Conservation (phyloP, 257 asterid genomes). For the Capsicum baccatum region DNA sequence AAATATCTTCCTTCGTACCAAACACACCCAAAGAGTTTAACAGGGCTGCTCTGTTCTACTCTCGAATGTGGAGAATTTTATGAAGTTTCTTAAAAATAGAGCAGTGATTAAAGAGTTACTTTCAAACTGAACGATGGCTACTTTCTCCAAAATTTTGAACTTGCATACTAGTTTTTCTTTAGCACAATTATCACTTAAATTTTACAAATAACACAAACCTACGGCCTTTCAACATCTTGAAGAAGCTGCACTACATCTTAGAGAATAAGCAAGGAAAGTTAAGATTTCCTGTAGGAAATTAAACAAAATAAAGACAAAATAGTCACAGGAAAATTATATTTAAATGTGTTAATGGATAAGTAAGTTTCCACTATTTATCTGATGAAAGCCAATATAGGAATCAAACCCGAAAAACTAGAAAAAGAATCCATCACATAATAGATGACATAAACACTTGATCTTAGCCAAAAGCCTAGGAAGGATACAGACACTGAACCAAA, state of each 20-base stretch:
- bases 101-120: too few relatives aligned
- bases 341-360: background rate
- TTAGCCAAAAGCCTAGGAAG: slow-evolving; percentile 41
- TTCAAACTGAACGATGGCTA: too few relatives aligned
- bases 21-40: background rate
- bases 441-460: slow-evolving; percentile 31
- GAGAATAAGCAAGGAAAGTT: background rate
- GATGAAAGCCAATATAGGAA: background rate
- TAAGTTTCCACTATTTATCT: background rate
- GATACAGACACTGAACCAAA: background rate
- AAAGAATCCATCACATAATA: background rate
- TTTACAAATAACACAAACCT: background rate
- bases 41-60: background rate
- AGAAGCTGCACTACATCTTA: background rate
- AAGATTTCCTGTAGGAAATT: background rate
- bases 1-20: too few relatives aligned
- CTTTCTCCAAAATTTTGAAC: too few relatives aligned
- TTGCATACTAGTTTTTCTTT: too few relatives aligned
- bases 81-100: too few relatives aligned
- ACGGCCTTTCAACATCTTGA: background rate
- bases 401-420: background rate
- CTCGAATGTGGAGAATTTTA: too few relatives aligned
- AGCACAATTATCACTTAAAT: too few relatives aligned
- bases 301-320: background rate
- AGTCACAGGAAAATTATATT: background rate